Evolutionary conservation across 345 rosid species (phyloP).

Genomic region (Laguncularia racemosa): DNA sequence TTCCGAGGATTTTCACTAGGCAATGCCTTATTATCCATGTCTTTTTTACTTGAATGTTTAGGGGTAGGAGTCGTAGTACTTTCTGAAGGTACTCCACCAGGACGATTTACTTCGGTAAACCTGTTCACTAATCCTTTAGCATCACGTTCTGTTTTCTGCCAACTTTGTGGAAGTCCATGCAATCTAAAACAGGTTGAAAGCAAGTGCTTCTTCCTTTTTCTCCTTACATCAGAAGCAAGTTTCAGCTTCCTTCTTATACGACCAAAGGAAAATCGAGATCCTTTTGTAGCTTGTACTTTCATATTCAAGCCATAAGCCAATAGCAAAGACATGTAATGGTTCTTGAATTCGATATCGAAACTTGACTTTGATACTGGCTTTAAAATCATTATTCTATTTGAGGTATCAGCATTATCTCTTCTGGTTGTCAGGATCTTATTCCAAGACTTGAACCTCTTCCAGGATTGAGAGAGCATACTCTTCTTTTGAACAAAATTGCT

Average conservation of each 20-base stretch:
- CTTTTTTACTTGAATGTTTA: constrained; percentile 17
- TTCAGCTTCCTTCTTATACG: constrained; percentile 56
- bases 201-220: constrained; percentile 24
- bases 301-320: constrained; percentile 15
- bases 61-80: constrained; percentile 16
- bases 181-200: constrained; percentile 7
- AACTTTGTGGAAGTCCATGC: constrained; percentile 5
- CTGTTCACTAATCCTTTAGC: constrained; percentile 17
- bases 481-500: neutral
- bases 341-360: constrained; percentile 19
- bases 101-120: constrained; percentile 10
- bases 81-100: constrained; percentile 5
- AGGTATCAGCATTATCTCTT: constrained; percentile 13
- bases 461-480: neutral
- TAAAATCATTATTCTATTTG: constrained; percentile 37
- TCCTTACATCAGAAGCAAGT: constrained; percentile 30
- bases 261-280: constrained; percentile 36
- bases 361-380: constrained; percentile 29
- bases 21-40: constrained; percentile 22
- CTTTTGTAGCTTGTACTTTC: constrained; percentile 18
- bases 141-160: constrained; percentile 12
- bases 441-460: constrained; percentile 7
- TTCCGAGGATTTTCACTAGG: constrained; percentile 21
- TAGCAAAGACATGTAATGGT: constrained; percentile 15
- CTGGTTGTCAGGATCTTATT: constrained; percentile 10